phyloP scores from a whole-genome alignment of 2,329 filamentous ascomycete species.

The Pseudogymnoascus sp. region DNA sequence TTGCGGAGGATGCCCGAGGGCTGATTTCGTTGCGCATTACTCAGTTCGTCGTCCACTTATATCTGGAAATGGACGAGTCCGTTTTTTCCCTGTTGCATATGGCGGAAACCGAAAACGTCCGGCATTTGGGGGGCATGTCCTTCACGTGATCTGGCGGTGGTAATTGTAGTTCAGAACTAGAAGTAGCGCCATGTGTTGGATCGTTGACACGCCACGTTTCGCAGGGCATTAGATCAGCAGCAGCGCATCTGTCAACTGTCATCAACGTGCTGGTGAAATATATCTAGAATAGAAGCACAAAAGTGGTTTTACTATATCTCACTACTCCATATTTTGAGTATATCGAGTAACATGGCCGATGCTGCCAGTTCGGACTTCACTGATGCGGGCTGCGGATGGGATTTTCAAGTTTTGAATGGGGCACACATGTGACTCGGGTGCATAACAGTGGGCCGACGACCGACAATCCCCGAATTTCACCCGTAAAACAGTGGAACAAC shows the following conservation, averaged over 20 bases:
- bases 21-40: neutral
- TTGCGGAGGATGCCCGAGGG: neutral
- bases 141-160: neutral
- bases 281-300: neutral
- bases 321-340: neutral
- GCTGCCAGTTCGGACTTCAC: neutral
- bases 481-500: slow-evolving; percentile 1
- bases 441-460: neutral
- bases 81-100: neutral
- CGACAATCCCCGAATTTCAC: neutral
- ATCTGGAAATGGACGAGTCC: neutral
- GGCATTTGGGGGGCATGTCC: neutral
- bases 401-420: neutral
- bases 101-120: neutral
- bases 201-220: neutral
- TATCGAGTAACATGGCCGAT: neutral
- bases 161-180: neutral
- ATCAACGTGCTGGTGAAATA: neutral
- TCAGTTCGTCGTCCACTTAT: neutral
- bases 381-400: neutral
- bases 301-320: neutral
- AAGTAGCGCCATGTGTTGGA: neutral
- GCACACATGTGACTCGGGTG: slow-evolving; percentile 4
- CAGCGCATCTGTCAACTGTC: neutral
- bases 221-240: neutral